Evolutionary conservation across 345 rosid genomes (phyloP).

Genomic region (Ricinus communis): DNA sequence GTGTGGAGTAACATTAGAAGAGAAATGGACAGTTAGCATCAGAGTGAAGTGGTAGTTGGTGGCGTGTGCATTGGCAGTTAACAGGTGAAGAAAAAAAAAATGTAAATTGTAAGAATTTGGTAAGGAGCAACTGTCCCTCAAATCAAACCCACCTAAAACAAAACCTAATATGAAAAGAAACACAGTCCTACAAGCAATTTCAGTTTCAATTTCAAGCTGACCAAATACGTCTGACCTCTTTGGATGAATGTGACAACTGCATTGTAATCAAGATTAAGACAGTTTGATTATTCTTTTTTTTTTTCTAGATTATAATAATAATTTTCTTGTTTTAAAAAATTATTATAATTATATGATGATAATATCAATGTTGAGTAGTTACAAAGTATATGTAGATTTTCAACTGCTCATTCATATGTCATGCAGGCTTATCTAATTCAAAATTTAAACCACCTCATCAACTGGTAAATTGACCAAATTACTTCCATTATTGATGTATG

Average conservation of each 20-base stretch:
- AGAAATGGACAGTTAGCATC: too few relatives aligned
- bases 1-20: too few relatives aligned
- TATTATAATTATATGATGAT: too few relatives aligned
- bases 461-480: not conserved
- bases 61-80: not conserved
- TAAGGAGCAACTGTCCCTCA: slow-evolving; percentile 9
- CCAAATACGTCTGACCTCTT: not conserved
- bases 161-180: not conserved
- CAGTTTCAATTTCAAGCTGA: not conserved
- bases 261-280: not conserved
- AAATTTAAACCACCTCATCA: not conserved
- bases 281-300: not conserved
- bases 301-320: too few relatives aligned
- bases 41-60: slow-evolving; percentile 1
- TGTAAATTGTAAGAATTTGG: not conserved
- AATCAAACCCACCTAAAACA: slow-evolving; percentile 36
- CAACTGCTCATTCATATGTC: not conserved
- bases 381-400: not conserved
- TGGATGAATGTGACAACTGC: slow-evolving; percentile 10
- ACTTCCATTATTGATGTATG: not conserved
- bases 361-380: too few relatives aligned
- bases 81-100: not conserved
- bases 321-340: too few relatives aligned
- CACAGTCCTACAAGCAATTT: not conserved
- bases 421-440: slow-evolving; percentile 2